Evolutionary conservation across 2,329 filamentous ascomycete species (phyloP).

Genomic region (Alternaria sp.): DNA sequence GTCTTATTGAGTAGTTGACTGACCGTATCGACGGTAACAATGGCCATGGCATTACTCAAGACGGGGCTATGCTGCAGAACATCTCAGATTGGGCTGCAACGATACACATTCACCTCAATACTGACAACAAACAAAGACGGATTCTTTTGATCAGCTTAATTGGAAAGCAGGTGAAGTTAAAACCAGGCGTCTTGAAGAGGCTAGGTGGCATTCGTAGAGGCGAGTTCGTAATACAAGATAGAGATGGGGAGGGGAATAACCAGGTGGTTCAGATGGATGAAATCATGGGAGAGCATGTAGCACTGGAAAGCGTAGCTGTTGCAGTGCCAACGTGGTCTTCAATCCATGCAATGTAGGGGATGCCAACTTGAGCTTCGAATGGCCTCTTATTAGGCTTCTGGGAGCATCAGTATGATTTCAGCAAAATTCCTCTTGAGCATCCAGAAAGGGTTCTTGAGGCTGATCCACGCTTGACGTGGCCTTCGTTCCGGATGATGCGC

Average conservation of each 20-base stretch:
- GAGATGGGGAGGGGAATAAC: background rate
- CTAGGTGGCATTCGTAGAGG: background rate
- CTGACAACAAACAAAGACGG: background rate
- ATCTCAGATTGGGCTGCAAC: slow-evolving; percentile 1
- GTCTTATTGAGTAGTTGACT: background rate
- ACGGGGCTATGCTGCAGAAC: background rate
- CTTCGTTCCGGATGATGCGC: too few species aligned
- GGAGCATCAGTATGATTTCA: too few species aligned
- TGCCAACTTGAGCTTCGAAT: too few species aligned
- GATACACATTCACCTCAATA: slow-evolving; percentile 1
- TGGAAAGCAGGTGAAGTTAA: slow-evolving; percentile 7
- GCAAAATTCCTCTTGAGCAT: too few species aligned
- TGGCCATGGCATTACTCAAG: background rate
- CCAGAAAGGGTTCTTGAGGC: too few species aligned
- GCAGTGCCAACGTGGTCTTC: too few species aligned
- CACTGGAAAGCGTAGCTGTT: too few species aligned
- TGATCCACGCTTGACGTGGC: too few species aligned
- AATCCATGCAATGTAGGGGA: too few species aligned
- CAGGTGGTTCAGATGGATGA: too few species aligned
- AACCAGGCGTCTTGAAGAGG: background rate
- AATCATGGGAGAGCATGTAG: slow-evolving; percentile 1
- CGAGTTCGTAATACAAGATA: slow-evolving; percentile 1
- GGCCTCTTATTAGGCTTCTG: too few species aligned
- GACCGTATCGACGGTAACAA: background rate
- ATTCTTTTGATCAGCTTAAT: slow-evolving; percentile 3